Evolutionary conservation across 768 basidiomycete genomes (phyloP).

Genomic region (Terana coerulea): DNA sequence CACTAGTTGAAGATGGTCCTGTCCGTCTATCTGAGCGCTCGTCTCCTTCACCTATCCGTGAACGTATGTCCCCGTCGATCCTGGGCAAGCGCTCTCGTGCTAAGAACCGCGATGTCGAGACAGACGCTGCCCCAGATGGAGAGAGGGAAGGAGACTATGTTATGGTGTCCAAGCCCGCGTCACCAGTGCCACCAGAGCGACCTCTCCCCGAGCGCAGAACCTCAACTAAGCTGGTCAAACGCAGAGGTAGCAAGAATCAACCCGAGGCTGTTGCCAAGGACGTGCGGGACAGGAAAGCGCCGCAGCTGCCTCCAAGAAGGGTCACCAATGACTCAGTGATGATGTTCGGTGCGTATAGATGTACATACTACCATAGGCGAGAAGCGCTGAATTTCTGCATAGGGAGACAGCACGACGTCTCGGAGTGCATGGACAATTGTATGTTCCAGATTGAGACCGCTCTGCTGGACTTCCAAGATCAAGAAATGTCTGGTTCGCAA

Average conservation of each 20-base stretch:
- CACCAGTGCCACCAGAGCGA: slow-evolving; percentile 13
- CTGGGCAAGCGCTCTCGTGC: slow-evolving; percentile 65
- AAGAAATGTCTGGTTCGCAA: slow-evolving; percentile 38
- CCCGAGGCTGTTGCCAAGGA: slow-evolving; percentile 30
- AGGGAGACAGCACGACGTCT: slow-evolving; percentile 97
- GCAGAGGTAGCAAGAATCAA: too few relatives aligned
- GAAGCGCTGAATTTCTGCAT: not conserved
- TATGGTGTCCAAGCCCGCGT: slow-evolving; percentile 35
- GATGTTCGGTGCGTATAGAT: slow-evolving; percentile 73
- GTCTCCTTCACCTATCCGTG: slow-evolving; percentile 21
- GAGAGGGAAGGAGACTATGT: slow-evolving; percentile 26
- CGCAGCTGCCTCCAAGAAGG: slow-evolving; percentile 56
- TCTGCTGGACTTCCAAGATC: slow-evolving; percentile 66
- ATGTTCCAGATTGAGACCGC: slow-evolving; percentile 98
- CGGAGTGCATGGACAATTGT: slow-evolving; percentile 99
- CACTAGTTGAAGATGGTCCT: slow-evolving; percentile 72
- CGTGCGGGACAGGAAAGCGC: slow-evolving; percentile 36
- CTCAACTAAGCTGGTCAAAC: slow-evolving; percentile 23
- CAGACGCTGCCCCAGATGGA: slow-evolving; percentile 28
- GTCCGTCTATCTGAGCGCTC: slow-evolving; percentile 30
- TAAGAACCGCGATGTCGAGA: slow-evolving; percentile 31
- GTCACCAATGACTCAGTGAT: slow-evolving; percentile 67
- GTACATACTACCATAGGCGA: not conserved
- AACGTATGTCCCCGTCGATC: slow-evolving; percentile 41
- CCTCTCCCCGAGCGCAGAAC: slow-evolving; percentile 11